phyloP scores from a whole-genome alignment of 345 rosid species.

The Jatropha curcas region DNA sequence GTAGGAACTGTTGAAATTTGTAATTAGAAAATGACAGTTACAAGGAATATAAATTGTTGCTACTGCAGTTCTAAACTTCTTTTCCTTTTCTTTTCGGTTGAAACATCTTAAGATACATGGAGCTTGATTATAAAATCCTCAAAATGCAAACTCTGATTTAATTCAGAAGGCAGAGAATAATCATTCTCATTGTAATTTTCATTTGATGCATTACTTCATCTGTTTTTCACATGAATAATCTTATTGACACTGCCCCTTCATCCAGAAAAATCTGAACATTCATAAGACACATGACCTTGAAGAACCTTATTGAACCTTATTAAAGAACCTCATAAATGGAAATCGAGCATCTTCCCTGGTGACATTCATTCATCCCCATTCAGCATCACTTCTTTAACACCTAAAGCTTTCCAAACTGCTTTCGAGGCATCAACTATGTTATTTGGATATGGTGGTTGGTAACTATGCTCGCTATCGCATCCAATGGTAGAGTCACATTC shows the following conservation, averaged over 20 bases:
- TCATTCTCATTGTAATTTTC: background rate
- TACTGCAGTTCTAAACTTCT: background rate
- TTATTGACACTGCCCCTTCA: background rate
- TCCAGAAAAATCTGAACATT: background rate
- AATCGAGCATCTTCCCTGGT: slow-evolving; percentile 21
- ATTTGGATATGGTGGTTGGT: slow-evolving; percentile 18
- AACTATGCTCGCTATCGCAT: slow-evolving; percentile 11
- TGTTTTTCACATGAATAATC: too few relatives aligned
- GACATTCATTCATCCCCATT: slow-evolving; percentile 12
- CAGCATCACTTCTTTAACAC: slow-evolving; percentile 1
- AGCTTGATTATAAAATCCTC: background rate
- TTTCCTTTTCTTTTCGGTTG: background rate
- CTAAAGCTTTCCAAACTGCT: slow-evolving; percentile 22
- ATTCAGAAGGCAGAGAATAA: background rate
- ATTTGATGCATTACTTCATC: background rate
- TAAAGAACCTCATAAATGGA: background rate
- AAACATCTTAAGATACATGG: too few relatives aligned
- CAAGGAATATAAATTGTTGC: background rate
- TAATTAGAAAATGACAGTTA: background rate
- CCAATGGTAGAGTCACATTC: slow-evolving; percentile 21
- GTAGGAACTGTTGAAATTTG: background rate
- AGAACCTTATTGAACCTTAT: background rate
- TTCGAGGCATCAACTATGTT: slow-evolving; percentile 20
- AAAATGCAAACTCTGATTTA: too few relatives aligned
- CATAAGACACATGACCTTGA: background rate